Conservation (phyloP, 2,329 filamentous ascomycete genomes). For the Diaporthe citrichinensis region DNA sequence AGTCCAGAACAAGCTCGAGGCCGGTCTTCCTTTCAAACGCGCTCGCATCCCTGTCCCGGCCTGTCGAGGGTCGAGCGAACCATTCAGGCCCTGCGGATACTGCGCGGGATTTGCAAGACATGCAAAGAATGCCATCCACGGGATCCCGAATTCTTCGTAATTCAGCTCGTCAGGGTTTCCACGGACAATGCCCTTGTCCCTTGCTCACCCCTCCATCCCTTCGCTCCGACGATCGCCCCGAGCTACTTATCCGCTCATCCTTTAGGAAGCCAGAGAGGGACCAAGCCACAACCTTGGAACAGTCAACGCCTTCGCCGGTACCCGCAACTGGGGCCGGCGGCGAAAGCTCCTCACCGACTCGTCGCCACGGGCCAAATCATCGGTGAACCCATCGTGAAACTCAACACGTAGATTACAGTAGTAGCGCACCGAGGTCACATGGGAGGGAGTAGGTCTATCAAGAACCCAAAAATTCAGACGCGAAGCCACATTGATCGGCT, state of each 20-base stretch:
- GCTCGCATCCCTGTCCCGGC: slow-evolving; percentile 29
- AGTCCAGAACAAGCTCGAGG: slow-evolving; percentile 30
- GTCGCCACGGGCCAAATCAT: slow-evolving; percentile 23
- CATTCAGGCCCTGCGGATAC: slow-evolving; percentile 17
- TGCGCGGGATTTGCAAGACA: slow-evolving; percentile 23
- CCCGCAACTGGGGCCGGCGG: slow-evolving; percentile 30
- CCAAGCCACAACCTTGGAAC: slow-evolving; percentile 27
- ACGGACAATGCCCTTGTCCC: slow-evolving; percentile 21
- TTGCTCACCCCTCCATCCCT: background rate
- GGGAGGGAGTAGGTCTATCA: slow-evolving; percentile 34
- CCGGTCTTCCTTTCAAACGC: background rate
- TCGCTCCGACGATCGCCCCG: slow-evolving; percentile 33
- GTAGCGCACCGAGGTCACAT: slow-evolving; percentile 24
- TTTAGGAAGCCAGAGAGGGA: background rate
- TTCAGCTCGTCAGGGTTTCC: slow-evolving; percentile 38
- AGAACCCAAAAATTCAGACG: background rate
- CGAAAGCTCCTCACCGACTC: slow-evolving; percentile 25
- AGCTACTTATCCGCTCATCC: slow-evolving; percentile 12
- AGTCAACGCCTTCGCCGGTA: slow-evolving; percentile 14
- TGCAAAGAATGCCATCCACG: slow-evolving; percentile 24
- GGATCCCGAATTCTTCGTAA: slow-evolving; percentile 32
- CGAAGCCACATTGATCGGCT: slow-evolving; percentile 27
- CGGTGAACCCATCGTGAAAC: slow-evolving; percentile 36
- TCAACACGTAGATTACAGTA: background rate
- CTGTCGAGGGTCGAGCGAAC: slow-evolving; percentile 3